Base-by-base conservation (phyloP, 2,329 filamentous ascomycete species). In the Claviceps digitariae region DNA sequence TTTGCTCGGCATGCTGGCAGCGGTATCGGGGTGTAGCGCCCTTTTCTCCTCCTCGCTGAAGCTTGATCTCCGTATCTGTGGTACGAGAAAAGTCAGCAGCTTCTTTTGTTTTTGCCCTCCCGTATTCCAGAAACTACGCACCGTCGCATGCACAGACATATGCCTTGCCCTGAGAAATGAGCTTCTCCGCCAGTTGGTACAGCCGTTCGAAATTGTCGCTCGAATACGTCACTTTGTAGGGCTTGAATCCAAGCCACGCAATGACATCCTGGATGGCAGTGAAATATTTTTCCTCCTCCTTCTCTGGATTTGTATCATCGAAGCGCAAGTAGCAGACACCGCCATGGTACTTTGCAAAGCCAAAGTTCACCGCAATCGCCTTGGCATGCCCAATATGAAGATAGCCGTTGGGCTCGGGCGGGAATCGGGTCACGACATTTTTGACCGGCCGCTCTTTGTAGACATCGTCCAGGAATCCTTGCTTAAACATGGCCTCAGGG, bases 321-420 rank as follows among this genome's bases (percentile, higher is more conserved):
- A 87, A 95, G 62, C 91, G 55, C 51, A 56, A 36, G 50, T 55
- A 54, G 54, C 50, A 55, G 20, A 59, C 62, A 55, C 91, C 91
- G 38, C 85, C 86, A 65, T 95, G 87, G 64, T 84, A 83, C 63
- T 80, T 82, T 15, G 93, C 91, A 66, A 96, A 97, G 7, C 91
- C 91, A 70, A 97, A 97, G 71, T 97, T 96, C 68, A 97, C 82
- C 0, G 89, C 86, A 67, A 97, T 96, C 23, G 93, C 91, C 73
- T 97, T 97, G 59, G 86, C 87, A 66, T 97, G 93, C 21, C 91
- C 91, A 60, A 97, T 86, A 65, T 96, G 90, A 10, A 96, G 78
- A 66, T 86, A 96, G 52, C 91, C 93, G 67, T 97, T 97, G 48
- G 93, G 93, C 70, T 91, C 87, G 21, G 87, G 87, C 2, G 87